Conservation (phyloP, 345 rosid genomes). For the Rhizophora mangle region DNA sequence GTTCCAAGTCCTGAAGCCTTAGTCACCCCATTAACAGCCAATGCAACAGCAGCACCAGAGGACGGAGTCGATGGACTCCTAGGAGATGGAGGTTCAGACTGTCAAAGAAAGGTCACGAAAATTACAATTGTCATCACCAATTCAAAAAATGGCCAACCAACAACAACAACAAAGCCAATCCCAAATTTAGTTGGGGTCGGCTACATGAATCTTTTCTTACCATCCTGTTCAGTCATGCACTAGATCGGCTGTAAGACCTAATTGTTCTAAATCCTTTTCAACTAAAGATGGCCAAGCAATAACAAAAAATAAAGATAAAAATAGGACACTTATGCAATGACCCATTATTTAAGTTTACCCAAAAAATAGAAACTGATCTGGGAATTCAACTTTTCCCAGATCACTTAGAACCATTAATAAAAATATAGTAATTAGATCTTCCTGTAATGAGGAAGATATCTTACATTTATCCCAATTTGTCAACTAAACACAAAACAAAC, state of each 20-base stretch:
- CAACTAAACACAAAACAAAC: too few species aligned
- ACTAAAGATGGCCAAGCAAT: neutral
- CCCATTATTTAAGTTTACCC: neutral
- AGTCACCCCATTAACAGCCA: constrained; percentile 48
- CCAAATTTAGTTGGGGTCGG: too few species aligned
- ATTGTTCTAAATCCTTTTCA: too few species aligned
- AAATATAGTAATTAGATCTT: too few species aligned
- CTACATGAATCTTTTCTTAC: too few species aligned
- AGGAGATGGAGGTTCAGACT: constrained; percentile 96
- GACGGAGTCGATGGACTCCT: constrained; percentile 39
- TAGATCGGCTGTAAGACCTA: too few species aligned
- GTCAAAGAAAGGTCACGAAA: constrained; percentile 16
- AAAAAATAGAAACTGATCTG: neutral
- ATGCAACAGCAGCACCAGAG: constrained; percentile 51
- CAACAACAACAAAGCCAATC: too few species aligned
- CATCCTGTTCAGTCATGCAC: too few species aligned
- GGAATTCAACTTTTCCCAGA: too few species aligned
- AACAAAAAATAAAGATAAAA: neutral
- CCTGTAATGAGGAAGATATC: too few species aligned
- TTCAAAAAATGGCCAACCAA: neutral
- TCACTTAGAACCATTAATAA: too few species aligned
- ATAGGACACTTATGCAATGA: neutral
- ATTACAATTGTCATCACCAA: neutral
- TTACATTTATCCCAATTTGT: too few species aligned
- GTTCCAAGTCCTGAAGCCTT: constrained; percentile 38